Base-by-base conservation (phyloP, 2,329 filamentous ascomycete genomes). In the Pestalotiopsis sp. region DNA sequence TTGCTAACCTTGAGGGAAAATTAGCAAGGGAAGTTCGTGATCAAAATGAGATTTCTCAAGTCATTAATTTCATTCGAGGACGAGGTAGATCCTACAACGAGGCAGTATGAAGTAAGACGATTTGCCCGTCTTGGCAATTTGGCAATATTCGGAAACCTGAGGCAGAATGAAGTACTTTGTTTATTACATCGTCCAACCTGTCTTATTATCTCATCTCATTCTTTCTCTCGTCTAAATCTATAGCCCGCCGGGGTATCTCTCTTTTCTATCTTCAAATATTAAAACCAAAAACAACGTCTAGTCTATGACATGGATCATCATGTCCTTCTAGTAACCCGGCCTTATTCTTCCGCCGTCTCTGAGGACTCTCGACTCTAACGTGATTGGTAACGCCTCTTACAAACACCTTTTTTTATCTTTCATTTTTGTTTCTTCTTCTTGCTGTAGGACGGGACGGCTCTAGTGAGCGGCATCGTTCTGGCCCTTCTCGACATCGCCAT, bases 401-500 rank as follows among this genome's bases (percentile, higher is more conserved):
- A 59, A 59, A 27, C 57, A 27, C 57, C 27, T 9, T 13, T 27
- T 25, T 36, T 59, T 27, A 13, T 20, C 5, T 4, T 58, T 23
- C 12, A 4, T 11, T 27, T 27, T 27, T 23, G 23, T 13, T 31
- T 25, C 25, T 59, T 25, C 56, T 23, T 59, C 23, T 36, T 9
- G 31, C 31, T 9, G 31, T 36, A 9, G 31, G 31, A 36, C 31
- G 31, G 12, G 25, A 59, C 27, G 20, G 4, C 57, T 59, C 25
- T 27, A 59, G 23, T 59, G 57, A 14, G 20, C 57, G 25, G 23
- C 57, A 23, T 27, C 23, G n/a, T 23, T 12, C 39, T 57, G 23
- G 14, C 63, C 65, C 65, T 67, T 67, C 20, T 67, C 65, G 4
- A 67, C 52, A 60, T 67, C 65, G 9, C 31, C 57, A 3, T 12